Percentiles rank a stretch among this genome's conserved stretches.
phyloP scores from a whole-genome alignment of 441 rosid genomes.

The Jatropha multifida region DNA sequence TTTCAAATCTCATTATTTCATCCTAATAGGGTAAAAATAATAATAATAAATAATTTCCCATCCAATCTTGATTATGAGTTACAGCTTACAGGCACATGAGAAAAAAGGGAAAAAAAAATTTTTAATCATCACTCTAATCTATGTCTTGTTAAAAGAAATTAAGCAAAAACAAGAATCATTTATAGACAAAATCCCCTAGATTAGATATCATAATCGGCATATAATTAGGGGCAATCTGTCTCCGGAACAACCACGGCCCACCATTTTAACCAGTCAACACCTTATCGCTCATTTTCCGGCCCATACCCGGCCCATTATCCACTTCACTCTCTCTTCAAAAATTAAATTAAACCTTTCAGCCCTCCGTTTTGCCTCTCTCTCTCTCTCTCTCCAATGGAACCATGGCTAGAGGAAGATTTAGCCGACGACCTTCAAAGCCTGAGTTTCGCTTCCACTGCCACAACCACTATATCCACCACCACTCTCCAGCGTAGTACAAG shows the following conservation, averaged over 20 bases:
- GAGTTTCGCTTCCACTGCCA: constrained; percentile 77
- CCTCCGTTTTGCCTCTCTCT: constrained; percentile 8
- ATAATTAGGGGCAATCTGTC: not conserved
- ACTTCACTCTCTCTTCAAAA: constrained; percentile 14
- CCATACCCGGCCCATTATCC: constrained; percentile 28
- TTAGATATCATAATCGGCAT: constrained; percentile 14
- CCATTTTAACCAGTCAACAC: not conserved
- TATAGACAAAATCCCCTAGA: not conserved
- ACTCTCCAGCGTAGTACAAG: constrained; percentile 75
- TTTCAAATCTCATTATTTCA: too few relatives aligned
- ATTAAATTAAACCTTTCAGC: not conserved
- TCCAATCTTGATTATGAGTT: too few relatives aligned
- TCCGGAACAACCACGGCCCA: constrained; percentile 15
- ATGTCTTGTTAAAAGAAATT: too few relatives aligned
- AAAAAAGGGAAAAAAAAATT: not conserved
- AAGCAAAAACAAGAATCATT: not conserved
- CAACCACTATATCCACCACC: constrained; percentile 44
- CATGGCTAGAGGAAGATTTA: constrained; percentile 64
- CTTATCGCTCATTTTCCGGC: not conserved
- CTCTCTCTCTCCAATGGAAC: constrained; percentile 54
- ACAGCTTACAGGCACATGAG: too few relatives aligned
- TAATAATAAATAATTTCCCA: too few relatives aligned
- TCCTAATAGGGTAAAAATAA: too few relatives aligned
- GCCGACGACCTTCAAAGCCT: constrained; percentile 88
- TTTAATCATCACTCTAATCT: too few relatives aligned